These are phyloP conservation scores for Aspergillus tubingensis DNA, from an alignment of 2,329 filamentous ascomycete species.

Conservation along the genomic window DNA sequence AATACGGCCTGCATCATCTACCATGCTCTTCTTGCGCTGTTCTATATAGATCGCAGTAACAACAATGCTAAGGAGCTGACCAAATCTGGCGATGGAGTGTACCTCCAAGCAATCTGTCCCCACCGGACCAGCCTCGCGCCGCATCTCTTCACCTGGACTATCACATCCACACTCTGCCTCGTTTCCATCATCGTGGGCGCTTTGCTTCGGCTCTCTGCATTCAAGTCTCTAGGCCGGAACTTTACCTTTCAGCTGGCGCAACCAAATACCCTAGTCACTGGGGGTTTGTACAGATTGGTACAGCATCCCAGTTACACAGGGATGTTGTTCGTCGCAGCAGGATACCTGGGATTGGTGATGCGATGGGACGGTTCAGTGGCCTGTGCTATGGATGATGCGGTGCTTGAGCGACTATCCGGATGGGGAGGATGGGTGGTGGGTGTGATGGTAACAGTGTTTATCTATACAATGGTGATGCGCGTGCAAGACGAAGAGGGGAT, in stretches of 20 bases:
- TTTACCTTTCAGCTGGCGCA: constrained; percentile 57
- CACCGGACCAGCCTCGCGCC: constrained; percentile 16
- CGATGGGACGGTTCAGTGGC: constrained; percentile 41
- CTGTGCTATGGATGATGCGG: constrained; percentile 37
- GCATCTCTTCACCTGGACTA: constrained; percentile 30
- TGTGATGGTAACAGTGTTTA: not conserved
- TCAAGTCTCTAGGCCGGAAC: constrained; percentile 50
- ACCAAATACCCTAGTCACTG: constrained; percentile 51
- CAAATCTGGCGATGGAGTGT: constrained; percentile 2
- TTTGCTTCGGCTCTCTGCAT: constrained; percentile 43
- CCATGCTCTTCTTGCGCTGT: constrained; percentile 24
- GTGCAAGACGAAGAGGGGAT: constrained; percentile 55
- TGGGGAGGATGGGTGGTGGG: constrained; percentile 13
- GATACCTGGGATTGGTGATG: constrained; percentile 30
- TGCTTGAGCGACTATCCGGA: constrained; percentile 15
- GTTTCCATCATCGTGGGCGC: constrained; percentile 24
- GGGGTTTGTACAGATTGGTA: constrained; percentile 52
- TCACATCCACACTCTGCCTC: constrained; percentile 18
- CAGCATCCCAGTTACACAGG: constrained; percentile 59
- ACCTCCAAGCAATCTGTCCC: constrained; percentile 22
- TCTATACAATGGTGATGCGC: constrained; percentile 31
- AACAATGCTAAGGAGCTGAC: not conserved
- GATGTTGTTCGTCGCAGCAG: constrained; percentile 34
- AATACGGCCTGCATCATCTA: constrained; percentile 16
- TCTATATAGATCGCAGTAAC: not conserved